Evolutionary conservation across 805 yeast genomes (phyloP), one percentile per base, ranked within the genome.

Genomic region (Clavispora santaluciae): DNA sequence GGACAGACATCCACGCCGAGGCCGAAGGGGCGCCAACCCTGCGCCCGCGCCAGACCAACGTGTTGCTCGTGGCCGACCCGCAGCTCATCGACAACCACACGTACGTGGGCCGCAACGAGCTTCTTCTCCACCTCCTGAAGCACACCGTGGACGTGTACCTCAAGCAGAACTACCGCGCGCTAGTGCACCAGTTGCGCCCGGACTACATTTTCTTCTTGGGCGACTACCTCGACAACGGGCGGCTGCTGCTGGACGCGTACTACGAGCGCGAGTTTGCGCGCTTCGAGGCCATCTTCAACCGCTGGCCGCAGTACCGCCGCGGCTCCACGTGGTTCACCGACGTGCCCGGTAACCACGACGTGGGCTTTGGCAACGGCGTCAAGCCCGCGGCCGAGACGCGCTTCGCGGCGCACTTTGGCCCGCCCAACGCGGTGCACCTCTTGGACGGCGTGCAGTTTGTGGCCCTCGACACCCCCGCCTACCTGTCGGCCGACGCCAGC

Each of bases 21-120:
- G 22, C 15, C 16, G 16, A 25, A 7, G 12, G 20, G 12, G 4
- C 18, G 3, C 8, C 31, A 12, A 13, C 30, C 12, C 13, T 6
- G n/a, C 35, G 15, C 15, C 28, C 11, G 11, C 35, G 24, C n/a
- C 37, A 20, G 22, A 60, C 64, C 28, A 59, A 58, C 31, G 58
- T 70, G 24, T 45, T 69, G 33, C 48, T 69, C 8, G 60, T 70
- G 16, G 72, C 75, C 4, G 74, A 70, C 40, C 73, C 75, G 5
- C 74, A 69, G 43, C 58, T 70, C 29, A 68, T 69, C 24, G 75
- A 69, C 46, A 56, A 55, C 43, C 74, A 69, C 48, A 70, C 74
- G 4, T 70, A 69, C 41, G 73, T 72, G 0, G 70, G 68, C 4
- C 57, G 74, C 20, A 60, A 58, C 47, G 44, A 43, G 10, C 33